A percentile compares a stretch with the other conserved stretches of the same genome.
These are phyloP conservation scores for Penicillium samsonianum DNA, from an alignment of 495 filamentous ascomycete genomes.

Conservation along the genomic window DNA sequence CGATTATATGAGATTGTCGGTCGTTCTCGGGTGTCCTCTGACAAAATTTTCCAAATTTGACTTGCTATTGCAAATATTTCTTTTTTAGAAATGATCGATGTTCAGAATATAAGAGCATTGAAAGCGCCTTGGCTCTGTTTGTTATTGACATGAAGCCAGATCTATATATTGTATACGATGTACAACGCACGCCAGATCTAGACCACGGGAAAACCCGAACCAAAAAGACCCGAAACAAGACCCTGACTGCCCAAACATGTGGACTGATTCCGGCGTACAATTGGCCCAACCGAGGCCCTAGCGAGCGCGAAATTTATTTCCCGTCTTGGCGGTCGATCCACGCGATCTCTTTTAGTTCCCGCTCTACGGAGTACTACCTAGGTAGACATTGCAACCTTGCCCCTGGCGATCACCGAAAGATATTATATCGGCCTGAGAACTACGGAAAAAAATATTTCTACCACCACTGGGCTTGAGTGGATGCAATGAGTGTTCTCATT, in stretches of 20 bases:
- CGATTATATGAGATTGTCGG: background rate
- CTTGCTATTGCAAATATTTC: background rate
- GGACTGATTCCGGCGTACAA: background rate
- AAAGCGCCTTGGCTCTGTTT: background rate
- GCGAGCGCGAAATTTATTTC: background rate
- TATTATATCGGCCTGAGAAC: background rate
- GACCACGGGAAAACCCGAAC: background rate
- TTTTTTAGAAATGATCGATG: background rate
- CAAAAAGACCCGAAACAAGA: background rate
- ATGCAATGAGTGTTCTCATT: background rate
- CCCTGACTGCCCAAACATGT: background rate
- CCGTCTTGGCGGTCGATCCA: slow-evolving; percentile 9
- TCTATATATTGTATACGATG: background rate
- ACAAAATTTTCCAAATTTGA: background rate
- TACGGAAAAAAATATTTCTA: background rate
- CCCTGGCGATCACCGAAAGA: slow-evolving; percentile 15
- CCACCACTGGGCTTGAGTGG: too few species aligned
- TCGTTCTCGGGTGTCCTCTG: background rate
- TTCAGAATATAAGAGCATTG: background rate
- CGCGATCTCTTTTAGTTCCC: slow-evolving; percentile 12
- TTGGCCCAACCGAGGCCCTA: background rate
- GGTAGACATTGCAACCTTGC: slow-evolving; percentile 9
- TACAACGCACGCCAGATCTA: background rate
- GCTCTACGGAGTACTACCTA: too few species aligned
- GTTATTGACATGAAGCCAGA: background rate